phyloP scores from a whole-genome alignment of 2,329 filamentous ascomycete genomes.

The Colletotrichum spaethianum region DNA sequence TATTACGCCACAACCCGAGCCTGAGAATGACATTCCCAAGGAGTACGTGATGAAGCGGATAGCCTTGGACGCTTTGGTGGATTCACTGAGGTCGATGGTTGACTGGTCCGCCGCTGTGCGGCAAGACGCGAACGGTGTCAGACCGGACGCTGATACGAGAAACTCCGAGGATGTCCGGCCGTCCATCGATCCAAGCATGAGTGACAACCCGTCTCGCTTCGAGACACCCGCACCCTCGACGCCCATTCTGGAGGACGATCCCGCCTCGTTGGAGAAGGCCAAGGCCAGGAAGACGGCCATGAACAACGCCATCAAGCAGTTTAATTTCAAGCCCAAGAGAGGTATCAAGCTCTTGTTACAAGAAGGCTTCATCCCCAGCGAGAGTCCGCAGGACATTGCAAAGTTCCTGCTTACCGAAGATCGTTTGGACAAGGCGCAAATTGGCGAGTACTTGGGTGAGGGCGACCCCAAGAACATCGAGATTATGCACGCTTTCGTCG shows the following conservation, averaged over 20 bases:
- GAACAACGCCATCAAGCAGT: conserved; percentile 88
- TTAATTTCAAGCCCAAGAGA: conserved; percentile 98
- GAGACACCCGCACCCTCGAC: conserved; percentile 76
- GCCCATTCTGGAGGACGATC: conserved; percentile 86
- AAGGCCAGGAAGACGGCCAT: conserved; percentile 95
- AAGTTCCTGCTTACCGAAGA: conserved; percentile 86
- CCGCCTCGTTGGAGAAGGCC: conserved; percentile 92
- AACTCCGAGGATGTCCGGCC: conserved; percentile 60
- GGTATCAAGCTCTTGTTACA: conserved; percentile 88
- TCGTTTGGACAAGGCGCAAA: conserved; percentile 88
- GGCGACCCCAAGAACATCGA: conserved; percentile 89
- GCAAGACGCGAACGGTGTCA: conserved; percentile 68
- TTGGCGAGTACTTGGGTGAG: conserved; percentile 95
- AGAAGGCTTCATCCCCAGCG: conserved; percentile 88
- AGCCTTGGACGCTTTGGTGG: conserved; percentile 89
- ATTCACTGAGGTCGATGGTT: conserved; percentile 89
- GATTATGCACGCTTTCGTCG: conserved; percentile 96
- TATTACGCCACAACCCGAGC: conserved; percentile 72
- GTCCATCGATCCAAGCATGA: conserved; percentile 78
- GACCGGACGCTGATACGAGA: conserved; percentile 53
- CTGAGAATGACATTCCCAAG: conserved; percentile 81
- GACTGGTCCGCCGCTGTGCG: conserved; percentile 84
- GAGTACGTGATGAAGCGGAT: conserved; percentile 95
- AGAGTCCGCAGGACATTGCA: conserved; percentile 86
- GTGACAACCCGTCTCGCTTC: conserved; percentile 73